Base-by-base conservation (phyloP, 495 filamentous ascomycete genomes). In the Aspergillus carlsbadensis region DNA sequence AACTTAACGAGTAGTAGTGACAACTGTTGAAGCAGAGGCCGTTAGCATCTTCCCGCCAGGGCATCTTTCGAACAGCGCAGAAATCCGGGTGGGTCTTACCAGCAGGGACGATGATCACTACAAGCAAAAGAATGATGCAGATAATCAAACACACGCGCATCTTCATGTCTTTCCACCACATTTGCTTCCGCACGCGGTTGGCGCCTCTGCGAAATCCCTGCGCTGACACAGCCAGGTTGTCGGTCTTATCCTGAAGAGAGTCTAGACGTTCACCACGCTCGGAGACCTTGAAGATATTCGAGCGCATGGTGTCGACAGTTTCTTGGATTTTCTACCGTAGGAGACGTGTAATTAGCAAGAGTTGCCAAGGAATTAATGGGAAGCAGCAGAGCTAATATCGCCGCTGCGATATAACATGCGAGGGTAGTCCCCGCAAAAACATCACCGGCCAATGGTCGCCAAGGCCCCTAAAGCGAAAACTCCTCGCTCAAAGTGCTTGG, bases 161-260 rank as follows among this genome's bases (percentile, higher is more conserved):
- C 83, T 96, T 96, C 91, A 98, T 96, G 72, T 98, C 93, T 83
- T 92, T 89, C 88, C 86, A 88, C 86, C 85, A 91, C 87, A 96
- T 96, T 69, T 91, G 79, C 83, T 97, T 98, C 63, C 93, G 84
- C 54, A 98, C 93, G 60, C 90, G 82, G 76, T 97, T 98, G 65
- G 94, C 94, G 56, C 94, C 92, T 53, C 91, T 86, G 63, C 92
- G 90, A 83, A 98, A 98, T 47, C 89, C 89, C 72, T 95, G 91
- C 56, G 94, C 92, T 31, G 90, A 92, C 54, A 83, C 80, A 37
- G 90, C 89, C 59, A 99, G 83, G 72, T 93, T 91, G 77, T 96
- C 91, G 55, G 95, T 96, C 83, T 97, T 97, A 72, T 96, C 87
- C 77, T 95, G 91, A 33, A 99, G 86, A 35, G 85, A 83, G 72